These are phyloP conservation scores for Tripterygium wilfordii DNA, from an alignment of 177 flowering plant genomes.

Conservation along the genomic window DNA sequence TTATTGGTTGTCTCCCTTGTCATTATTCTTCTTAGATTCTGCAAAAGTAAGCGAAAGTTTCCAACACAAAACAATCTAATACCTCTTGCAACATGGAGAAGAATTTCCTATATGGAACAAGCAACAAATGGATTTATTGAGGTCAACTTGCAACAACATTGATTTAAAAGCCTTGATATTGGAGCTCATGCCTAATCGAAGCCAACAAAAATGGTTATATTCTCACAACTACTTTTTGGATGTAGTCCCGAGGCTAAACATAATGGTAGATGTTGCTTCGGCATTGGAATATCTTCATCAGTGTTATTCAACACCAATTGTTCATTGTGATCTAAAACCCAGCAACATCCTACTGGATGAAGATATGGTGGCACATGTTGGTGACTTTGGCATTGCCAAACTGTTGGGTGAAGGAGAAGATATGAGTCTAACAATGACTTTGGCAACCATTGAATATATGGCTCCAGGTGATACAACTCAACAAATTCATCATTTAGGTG, in stretches of 20 bases:
- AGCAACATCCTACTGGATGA: slow-evolving; percentile 4
- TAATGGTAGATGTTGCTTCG: slow-evolving; percentile 7
- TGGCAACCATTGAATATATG: slow-evolving; percentile 6
- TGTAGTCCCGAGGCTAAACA: neutral
- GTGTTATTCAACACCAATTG: neutral
- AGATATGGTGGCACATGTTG: slow-evolving; percentile 1
- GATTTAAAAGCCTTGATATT: slow-evolving; percentile 2
- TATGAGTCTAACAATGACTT: neutral
- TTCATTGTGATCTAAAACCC: slow-evolving; percentile 5
- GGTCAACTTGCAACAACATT: slow-evolving; percentile 2
- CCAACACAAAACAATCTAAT: no score
- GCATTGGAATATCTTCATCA: slow-evolving; percentile 7
- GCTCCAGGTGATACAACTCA: slow-evolving; percentile 6
- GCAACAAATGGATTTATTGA: slow-evolving; percentile 10
- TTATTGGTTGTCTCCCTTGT: neutral
- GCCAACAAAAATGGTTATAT: neutral
- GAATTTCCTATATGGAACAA: slow-evolving; percentile 8
- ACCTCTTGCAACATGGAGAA: slow-evolving; percentile 1
- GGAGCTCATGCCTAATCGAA: neutral
- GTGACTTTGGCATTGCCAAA: slow-evolving; percentile 7
- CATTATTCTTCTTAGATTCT: neutral
- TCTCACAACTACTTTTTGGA: neutral
- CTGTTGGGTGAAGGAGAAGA: slow-evolving; percentile 1
- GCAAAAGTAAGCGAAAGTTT: neutral
- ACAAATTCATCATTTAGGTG: no score